Evolutionary conservation across 2,329 filamentous ascomycete species (phyloP), one percentile per base, ranked within the genome.

Genomic region (Ophiostoma sp.): DNA sequence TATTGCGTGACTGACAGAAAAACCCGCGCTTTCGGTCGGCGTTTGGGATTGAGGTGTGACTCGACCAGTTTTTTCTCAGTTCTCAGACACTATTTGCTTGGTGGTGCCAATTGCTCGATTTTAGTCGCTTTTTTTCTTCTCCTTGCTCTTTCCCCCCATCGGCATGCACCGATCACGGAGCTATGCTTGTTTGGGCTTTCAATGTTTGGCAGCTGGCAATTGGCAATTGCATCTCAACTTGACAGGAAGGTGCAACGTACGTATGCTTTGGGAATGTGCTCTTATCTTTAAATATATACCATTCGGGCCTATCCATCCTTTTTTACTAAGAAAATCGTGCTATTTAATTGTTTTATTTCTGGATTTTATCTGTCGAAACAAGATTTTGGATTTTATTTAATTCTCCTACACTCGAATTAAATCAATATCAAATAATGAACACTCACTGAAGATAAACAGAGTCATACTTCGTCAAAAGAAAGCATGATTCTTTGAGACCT

Each of bases 101-200:
- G 15, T 63, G 59, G 19, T 22, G 61, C 59, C 59, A 64, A 42
- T 61, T 59, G 59, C 59, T 64, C 61, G 61, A 64, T 64, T 42
- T 42, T 66, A 66, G 61, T 45, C 61, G 36, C 36, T 66, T 66
- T 45, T 63, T 50, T 72, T 25, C n/a, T 70, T 57, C n/a, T 48
- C 28, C 19, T 70, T 19, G 6, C 36, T 22, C 22, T 15, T 11
- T 55, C 42, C 50, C 11, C 19, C 55, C 59, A 6, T 31, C 42
- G 8, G 8, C 42, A 25, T 50, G 66, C 48, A 45, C 69, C 69
- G 69, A 70, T 70, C 52, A 12, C 69, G 69, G 69, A 70, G 69
- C 50, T 70, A 52, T 66, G 28, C 42, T 72, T 55, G 48, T 72
- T 72, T 66, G 42, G 55, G 55, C 45, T 15, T 17, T 22, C 50